phyloP scores from a whole-genome alignment of 768 basidiomycete genomes.

The Tulasnella sp. region DNA sequence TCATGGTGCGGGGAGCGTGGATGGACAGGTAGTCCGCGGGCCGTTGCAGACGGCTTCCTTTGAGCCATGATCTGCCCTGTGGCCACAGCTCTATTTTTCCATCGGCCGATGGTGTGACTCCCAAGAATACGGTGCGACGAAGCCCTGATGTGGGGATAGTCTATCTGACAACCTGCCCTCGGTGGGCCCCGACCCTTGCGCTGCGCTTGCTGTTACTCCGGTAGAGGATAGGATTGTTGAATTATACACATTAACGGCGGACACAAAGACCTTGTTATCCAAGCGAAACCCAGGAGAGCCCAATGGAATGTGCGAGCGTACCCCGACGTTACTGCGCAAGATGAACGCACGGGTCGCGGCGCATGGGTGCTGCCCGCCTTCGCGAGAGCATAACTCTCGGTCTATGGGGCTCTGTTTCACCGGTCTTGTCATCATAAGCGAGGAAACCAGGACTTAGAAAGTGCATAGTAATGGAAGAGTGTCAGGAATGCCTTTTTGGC shows the following conservation, averaged over 20 bases:
- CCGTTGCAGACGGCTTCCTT: not conserved
- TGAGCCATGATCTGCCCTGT: not conserved
- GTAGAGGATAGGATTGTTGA: constrained; percentile 4
- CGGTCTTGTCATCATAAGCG: not conserved
- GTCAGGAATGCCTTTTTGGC: not conserved
- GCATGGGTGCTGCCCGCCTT: not conserved
- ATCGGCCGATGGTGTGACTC: constrained; percentile 17
- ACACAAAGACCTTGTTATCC: not conserved
- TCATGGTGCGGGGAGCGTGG: constrained; percentile 1
- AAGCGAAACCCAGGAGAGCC: not conserved
- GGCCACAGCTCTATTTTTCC: constrained; percentile 17
- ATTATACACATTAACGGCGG: not conserved
- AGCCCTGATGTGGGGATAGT: constrained; percentile 16
- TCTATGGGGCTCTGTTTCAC: not conserved
- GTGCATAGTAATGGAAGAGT: not conserved
- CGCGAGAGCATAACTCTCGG: not conserved
- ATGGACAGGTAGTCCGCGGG: not conserved
- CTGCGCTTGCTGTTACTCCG: constrained; percentile 4
- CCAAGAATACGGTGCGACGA: constrained; percentile 4
- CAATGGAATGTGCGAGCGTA: constrained; percentile 2
- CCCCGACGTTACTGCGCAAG: constrained; percentile 15
- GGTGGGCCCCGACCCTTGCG: constrained; percentile 13
- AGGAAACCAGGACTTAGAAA: not conserved
- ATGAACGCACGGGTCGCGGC: not conserved
- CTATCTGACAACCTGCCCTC: constrained; percentile 12